phyloP scores from a whole-genome alignment of 1,139 yeast genomes.

The Saccharomyces pastorianus region DNA sequence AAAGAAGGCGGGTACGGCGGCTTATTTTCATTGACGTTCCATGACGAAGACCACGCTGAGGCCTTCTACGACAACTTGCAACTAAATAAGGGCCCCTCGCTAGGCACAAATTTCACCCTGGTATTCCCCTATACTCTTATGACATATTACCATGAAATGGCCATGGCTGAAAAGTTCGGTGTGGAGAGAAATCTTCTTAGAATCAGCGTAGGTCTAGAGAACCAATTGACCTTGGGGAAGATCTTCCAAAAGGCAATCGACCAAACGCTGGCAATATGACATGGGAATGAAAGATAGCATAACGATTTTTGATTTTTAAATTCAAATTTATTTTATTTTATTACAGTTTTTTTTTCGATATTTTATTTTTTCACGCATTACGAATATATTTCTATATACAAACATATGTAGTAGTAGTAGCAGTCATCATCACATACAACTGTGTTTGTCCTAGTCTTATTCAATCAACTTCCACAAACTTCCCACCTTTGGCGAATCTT shows the following conservation, averaged over 20 bases:
- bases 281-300: not conserved
- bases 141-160: constrained; percentile 81
- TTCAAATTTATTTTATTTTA: not conserved
- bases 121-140: constrained; percentile 87
- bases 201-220: constrained; percentile 78
- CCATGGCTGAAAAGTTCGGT: constrained; percentile 77
- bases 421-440: not conserved
- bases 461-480: constrained; percentile 32
- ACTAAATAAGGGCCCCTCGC: constrained; percentile 85
- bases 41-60: constrained; percentile 57
- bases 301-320: not conserved
- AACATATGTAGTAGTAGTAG: constrained; percentile 2
- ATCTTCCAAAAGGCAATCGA: constrained; percentile 47
- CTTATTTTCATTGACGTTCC: constrained; percentile 67
- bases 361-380: not conserved
- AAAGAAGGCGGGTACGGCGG: constrained; percentile 90
- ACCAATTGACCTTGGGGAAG: constrained; percentile 32
- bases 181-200: constrained; percentile 75
- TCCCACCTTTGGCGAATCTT: constrained; percentile 52
- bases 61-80: constrained; percentile 67
- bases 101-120: constrained; percentile 88
- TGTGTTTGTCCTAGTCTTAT: not conserved
- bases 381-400: constrained; percentile 1
- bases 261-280: constrained; percentile 7
- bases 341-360: not conserved